These are phyloP conservation scores for Plantago ovata DNA, from an alignment of 257 asterid species.

Conservation along the genomic window DNA sequence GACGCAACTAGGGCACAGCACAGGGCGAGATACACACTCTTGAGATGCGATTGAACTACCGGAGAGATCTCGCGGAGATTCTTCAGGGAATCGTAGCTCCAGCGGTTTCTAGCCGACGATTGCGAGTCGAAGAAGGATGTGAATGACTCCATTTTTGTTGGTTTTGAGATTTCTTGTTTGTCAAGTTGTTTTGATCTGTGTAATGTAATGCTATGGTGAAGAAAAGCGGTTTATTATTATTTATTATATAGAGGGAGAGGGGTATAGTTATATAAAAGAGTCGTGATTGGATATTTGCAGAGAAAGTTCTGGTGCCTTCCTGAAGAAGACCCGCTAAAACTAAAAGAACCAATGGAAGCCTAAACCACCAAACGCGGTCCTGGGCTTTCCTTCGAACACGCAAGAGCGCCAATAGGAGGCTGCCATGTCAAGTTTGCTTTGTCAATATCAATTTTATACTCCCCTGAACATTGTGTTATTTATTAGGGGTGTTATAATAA, in stretches of 20 bases:
- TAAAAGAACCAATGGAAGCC: not conserved
- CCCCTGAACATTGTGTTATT: too few relatives aligned
- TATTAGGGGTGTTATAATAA: too few relatives aligned
- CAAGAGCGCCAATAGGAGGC: not conserved
- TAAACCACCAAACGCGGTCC: not conserved
- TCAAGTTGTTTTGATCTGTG: too few relatives aligned
- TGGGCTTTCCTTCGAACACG: not conserved
- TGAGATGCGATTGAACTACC: constrained; percentile 82
- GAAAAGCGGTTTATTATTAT: too few relatives aligned
- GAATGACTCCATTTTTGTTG: constrained; percentile 56
- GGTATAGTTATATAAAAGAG: not conserved
- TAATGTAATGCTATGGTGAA: too few relatives aligned
- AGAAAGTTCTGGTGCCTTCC: not conserved
- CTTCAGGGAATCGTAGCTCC: constrained; percentile 82
- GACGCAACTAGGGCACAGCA: constrained; percentile 83
- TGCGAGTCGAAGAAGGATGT: constrained; percentile 63
- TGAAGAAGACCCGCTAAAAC: not conserved
- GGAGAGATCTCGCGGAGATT: constrained; percentile 92
- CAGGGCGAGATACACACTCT: constrained; percentile 84
- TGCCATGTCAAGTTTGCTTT: not conserved
- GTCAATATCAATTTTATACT: too few relatives aligned
- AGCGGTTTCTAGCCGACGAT: constrained; percentile 48
- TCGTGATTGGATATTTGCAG: not conserved
- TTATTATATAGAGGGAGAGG: too few relatives aligned
- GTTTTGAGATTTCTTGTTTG: not conserved